These are phyloP conservation scores for Trichoderma sp. DNA, from an alignment of 2,329 filamentous ascomycete species.

Conservation along the genomic window DNA sequence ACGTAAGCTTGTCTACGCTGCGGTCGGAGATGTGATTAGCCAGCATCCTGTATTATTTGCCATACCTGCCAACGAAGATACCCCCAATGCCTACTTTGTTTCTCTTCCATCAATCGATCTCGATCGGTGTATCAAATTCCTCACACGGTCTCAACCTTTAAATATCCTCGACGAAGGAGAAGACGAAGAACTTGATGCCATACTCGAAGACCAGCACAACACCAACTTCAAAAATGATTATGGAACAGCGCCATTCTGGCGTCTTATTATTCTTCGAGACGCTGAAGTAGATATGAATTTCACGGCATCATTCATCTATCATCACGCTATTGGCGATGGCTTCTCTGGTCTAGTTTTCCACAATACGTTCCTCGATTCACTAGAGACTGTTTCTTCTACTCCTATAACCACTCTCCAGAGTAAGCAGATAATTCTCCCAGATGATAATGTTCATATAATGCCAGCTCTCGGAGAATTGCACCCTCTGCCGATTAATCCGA, in stretches of 20 bases:
- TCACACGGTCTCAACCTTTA: background rate
- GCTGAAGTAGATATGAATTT: conserved; percentile 34
- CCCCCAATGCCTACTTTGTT: background rate
- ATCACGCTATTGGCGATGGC: conserved; percentile 51
- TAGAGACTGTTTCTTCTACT: conserved; percentile 28
- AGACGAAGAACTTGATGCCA: background rate
- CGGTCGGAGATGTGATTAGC: background rate
- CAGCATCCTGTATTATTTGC: background rate
- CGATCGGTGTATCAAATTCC: background rate
- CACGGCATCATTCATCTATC: conserved; percentile 47
- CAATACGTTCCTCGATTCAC: conserved; percentile 39
- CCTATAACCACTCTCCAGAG: background rate
- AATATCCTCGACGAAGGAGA: background rate
- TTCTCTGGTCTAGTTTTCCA: conserved; percentile 48
- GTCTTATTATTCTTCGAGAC: conserved; percentile 28
- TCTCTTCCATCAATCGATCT: background rate
- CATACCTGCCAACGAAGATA: background rate
- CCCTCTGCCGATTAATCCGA: background rate
- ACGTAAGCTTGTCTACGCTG: background rate
- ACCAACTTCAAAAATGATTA: background rate
- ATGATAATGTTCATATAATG: background rate
- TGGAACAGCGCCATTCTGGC: background rate
- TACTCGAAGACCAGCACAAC: background rate
- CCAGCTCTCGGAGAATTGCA: background rate
- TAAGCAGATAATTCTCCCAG: background rate